Evolutionary conservation across 1,139 yeast species (phyloP), one percentile per base, ranked within the genome.

Genomic region (Eremothecium cymbalariae): DNA sequence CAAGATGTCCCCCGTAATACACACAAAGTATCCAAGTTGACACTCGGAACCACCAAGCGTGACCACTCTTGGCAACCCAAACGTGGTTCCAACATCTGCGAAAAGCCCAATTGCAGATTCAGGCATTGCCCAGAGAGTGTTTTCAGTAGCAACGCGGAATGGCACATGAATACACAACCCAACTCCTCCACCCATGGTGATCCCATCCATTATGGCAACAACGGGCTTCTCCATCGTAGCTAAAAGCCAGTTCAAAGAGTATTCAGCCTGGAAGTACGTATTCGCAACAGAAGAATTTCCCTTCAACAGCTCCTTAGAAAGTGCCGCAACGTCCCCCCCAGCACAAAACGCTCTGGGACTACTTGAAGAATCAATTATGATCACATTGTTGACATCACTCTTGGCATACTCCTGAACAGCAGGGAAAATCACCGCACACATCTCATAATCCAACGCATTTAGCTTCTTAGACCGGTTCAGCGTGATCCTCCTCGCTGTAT

Each of bases 181-280:
- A 28, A 85, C 95, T 48, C 98, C 98, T 36, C 98, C 98, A 38
- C 98, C 98, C 95, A 90, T 85, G 24, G 93, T 85, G 51, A 90
- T 85, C 19, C 97, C 97, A 54, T 90, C 80, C 77, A 83, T 80
- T 29, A 86, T 55, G 1, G 95, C 69, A 13, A 90, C 77, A 45
- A 82, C 72, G 1, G 98, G 97, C 63, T 86, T 90, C 40, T 78
- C 68, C 54, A 74, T 85, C 11, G 93, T 78, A 12, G 94, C 79
- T 46, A 88, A 68, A 38, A 79, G 65, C 52, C 79, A 84, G 63
- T 90, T 79, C 53, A 90, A 65, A 43, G 78, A 74, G 63, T 90
- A 90, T 62, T 90, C 98, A 41, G 68, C 60, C 44, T 74, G 74
- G 64, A 90, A 90, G 59, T 82, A 83, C 41, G 72, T 72, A 25